Evolutionary conservation across 1,284 basidiomycete genomes (phyloP).

Genomic region (Puccinia horiana): DNA sequence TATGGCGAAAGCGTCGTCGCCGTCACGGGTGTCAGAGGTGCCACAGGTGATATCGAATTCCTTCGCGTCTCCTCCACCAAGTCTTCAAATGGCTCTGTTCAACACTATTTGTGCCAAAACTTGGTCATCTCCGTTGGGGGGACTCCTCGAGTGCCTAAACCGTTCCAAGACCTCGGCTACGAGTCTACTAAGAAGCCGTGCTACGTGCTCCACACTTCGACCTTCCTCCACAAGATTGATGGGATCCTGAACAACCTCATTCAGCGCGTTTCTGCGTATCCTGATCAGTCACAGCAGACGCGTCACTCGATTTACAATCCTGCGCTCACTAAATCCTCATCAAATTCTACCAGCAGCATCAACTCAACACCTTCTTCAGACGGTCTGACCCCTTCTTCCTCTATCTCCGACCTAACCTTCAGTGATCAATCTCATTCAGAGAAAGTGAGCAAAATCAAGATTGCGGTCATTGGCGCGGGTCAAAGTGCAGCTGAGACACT

Average conservation of each 20-base stretch:
- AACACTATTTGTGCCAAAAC: constrained; percentile 52
- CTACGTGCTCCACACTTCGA: constrained; percentile 60
- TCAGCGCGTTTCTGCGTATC: not conserved
- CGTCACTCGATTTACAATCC: not conserved
- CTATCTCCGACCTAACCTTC: not conserved
- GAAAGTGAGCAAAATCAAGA: constrained; percentile 30
- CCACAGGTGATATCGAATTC: constrained; percentile 54
- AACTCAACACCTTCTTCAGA: constrained; percentile 17
- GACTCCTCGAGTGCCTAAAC: constrained; percentile 62
- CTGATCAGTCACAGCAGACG: not conserved
- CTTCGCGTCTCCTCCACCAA: constrained; percentile 22
- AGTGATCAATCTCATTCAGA: not conserved
- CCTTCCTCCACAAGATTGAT: constrained; percentile 52
- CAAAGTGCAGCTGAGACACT: constrained; percentile 64
- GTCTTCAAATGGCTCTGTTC: not conserved
- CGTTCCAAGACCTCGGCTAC: constrained; percentile 56
- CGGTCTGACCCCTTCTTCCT: not conserved
- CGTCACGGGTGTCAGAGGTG: constrained; percentile 50
- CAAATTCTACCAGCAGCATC: not conserved
- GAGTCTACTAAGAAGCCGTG: constrained; percentile 56
- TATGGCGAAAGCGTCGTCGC: constrained; percentile 64
- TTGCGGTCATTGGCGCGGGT: constrained; percentile 66
- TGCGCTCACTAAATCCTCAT: not conserved
- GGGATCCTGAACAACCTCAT: constrained; percentile 35
- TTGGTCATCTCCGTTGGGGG: constrained; percentile 65